Evolutionary conservation across 257 asterid genomes (phyloP), one percentile per base, ranked within the genome.

Genomic region (Hygrophila difformis): DNA sequence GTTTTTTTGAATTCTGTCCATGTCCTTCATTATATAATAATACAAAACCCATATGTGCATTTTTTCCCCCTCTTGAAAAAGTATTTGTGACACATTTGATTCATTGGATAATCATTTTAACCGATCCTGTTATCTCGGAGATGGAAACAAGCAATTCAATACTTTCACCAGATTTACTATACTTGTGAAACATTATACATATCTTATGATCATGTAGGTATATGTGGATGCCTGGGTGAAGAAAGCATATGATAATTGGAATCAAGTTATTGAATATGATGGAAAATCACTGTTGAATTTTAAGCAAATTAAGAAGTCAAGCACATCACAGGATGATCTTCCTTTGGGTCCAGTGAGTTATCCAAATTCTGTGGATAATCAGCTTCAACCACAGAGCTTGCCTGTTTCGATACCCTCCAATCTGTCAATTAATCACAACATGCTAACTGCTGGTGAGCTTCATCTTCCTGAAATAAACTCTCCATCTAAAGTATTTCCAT

Each of bases 181-280:
- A 8, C 33, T 43, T 40, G 35, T 11, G 47, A 39, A 28, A 29
- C 54, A 26, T 26, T 47, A 22, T 53, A 35, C 46, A 5, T 14
- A 44, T 21, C 18, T 43, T 31, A 28, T 61, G 31, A 37, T 17
- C 46, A 14, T 43, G 53, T 65, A 89, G 98, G 84, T 85, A 20
- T 76, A 69, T 51, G 95, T 91, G 56, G 96, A 91, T 71, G 45
- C 76, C 8, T 72, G 72, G 85, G 84, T 91, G 56, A 91, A 91
- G 67, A 91, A 82, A 51, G 98, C 98, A 46, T 91, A 86, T 47
- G 98, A 86, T 29, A 80, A 80, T 53, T 91, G 98, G 98, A 68
- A 61, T 67, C 80, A 80, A 71, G 95, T 80, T 47, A 80, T 91
- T 37, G 98, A 86, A 75, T 91, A 91, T 56, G 98, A 91, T 63